Percentiles rank a stretch among this genome's conserved stretches.
These are phyloP conservation scores for Mycena olivaceomarginata DNA, from an alignment of 768 basidiomycete genomes.

Conservation along the genomic window DNA sequence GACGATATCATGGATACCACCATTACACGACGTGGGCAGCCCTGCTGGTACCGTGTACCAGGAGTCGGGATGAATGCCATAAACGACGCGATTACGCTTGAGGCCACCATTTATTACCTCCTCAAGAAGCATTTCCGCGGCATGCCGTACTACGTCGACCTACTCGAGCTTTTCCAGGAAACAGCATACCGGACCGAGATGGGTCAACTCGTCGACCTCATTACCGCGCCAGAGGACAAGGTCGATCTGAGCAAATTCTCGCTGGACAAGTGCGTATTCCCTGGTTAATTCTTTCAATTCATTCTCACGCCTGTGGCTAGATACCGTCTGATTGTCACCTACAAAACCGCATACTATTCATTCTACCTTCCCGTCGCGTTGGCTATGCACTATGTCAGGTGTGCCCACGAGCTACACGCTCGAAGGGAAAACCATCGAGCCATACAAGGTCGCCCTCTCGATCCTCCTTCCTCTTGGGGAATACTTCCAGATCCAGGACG, in stretches of 20 bases:
- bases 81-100: constrained; percentile 98
- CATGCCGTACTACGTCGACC: constrained; percentile 89
- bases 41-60: constrained; percentile 91
- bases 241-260: constrained; percentile 95
- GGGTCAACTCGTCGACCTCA: constrained; percentile 96
- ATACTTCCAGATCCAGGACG: constrained; percentile 99
- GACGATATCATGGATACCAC: constrained; percentile 99
- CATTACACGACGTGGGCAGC: constrained; percentile 94
- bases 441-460: constrained; percentile 84
- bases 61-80: constrained; percentile 90
- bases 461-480: constrained; percentile 96
- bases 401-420: constrained; percentile 72
- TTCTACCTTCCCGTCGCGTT: constrained; percentile 99
- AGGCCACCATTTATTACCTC: constrained; percentile 93
- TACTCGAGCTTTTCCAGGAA: constrained; percentile 95
- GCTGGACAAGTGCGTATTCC: constrained; percentile 78
- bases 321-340: constrained; percentile 94
- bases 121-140: constrained; percentile 90
- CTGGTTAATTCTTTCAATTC: background rate
- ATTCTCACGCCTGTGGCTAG: constrained; percentile 58
- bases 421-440: constrained; percentile 58
- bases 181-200: constrained; percentile 94
- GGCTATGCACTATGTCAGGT: constrained; percentile 87
- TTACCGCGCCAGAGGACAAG: constrained; percentile 93
- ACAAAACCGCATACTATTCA: constrained; percentile 98